Conservation (phyloP, 768 basidiomycete species). For the Pleurotus sapidus region DNA sequence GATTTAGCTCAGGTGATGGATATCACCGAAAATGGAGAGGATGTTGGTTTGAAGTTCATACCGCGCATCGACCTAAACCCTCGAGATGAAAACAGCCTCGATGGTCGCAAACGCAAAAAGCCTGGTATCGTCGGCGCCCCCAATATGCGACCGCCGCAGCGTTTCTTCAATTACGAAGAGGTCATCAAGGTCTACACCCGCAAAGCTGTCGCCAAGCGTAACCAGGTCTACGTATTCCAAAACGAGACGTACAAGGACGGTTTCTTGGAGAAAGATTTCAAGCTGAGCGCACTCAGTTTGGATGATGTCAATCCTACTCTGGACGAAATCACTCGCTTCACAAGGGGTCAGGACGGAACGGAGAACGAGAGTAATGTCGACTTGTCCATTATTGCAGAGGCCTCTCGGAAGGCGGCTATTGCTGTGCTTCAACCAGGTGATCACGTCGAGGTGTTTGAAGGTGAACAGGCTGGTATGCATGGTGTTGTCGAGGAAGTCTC, state of each 20-base stretch:
- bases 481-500: conserved; percentile 90
- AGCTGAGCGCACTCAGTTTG: conserved; percentile 67
- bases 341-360: conserved; percentile 63
- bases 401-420: conserved; percentile 87
- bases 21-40: conserved; percentile 89
- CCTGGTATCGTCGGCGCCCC: conserved; percentile 39
- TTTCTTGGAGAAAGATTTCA: conserved; percentile 95
- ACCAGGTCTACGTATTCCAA: conserved; percentile 80
- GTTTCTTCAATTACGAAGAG: conserved; percentile 93
- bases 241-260: conserved; percentile 94
- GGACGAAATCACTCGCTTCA: conserved; percentile 94
- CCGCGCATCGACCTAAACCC: conserved; percentile 98
- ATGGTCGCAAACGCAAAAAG: conserved; percentile 81
- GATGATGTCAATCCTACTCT: conserved; percentile 95
- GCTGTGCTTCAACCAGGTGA: conserved; percentile 96
- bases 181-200: conserved; percentile 83
- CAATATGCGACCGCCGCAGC: conserved; percentile 82
- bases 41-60: conserved; percentile 89
- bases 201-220: conserved; percentile 71
- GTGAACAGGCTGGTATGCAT: conserved; percentile 90
- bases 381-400: conserved; percentile 88
- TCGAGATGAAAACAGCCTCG: conserved; percentile 64
- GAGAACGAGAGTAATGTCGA: conserved; percentile 74
- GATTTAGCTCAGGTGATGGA: conserved; percentile 96
- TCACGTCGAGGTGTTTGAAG: conserved; percentile 96